Base-by-base conservation (phyloP, 345 rosid genomes). In the Moricandia moricandioides region DNA sequence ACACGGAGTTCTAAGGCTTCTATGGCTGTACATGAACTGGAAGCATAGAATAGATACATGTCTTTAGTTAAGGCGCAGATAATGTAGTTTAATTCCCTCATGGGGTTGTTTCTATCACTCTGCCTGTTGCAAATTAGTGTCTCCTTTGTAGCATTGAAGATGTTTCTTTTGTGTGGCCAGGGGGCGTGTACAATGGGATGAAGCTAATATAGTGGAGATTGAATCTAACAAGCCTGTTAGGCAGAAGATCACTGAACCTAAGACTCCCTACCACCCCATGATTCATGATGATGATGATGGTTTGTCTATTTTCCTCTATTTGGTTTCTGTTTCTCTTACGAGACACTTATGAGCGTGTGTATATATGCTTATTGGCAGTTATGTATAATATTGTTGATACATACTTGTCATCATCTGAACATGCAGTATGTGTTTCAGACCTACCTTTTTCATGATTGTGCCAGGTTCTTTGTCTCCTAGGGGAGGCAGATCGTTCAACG, bases 211-310 rank as follows among this genome's bases (percentile, higher is more conserved):
- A 60, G 96, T 79, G 56, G 96, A 96, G 78, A 92, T 96, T 67
- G 99, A 96, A 86, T 87, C 98, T 27, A 91, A 89, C 80, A 96
- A 96, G 75, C 99, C 99, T 2, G 89, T 85, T 8, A 85, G 99
- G 85, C 97, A 91, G 89, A 96, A 92, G 84, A 96, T 96, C 66
- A 96, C 96, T 9, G 99, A 96, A 80, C 98, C 99, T 26, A 96
- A 96, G 89, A 96, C 98, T 5, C 98, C 98, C 0, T 92, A 89
- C 79, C 98, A 96, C 80, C 96, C 89, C 16, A 92, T 88, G 95
- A 81, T 96, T 65, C 90, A 92, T 82, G 95, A 92, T 71, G 91
- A 91, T 78, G 97, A 40, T 12, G 47, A 40, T 78, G 97, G 96
- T 91, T 86, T 70, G 83, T 37, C 69, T 60, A 9, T 80, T 17